These are phyloP conservation scores for Suillus variegatus DNA, from an alignment of 768 basidiomycete genomes.

Conservation along the genomic window DNA sequence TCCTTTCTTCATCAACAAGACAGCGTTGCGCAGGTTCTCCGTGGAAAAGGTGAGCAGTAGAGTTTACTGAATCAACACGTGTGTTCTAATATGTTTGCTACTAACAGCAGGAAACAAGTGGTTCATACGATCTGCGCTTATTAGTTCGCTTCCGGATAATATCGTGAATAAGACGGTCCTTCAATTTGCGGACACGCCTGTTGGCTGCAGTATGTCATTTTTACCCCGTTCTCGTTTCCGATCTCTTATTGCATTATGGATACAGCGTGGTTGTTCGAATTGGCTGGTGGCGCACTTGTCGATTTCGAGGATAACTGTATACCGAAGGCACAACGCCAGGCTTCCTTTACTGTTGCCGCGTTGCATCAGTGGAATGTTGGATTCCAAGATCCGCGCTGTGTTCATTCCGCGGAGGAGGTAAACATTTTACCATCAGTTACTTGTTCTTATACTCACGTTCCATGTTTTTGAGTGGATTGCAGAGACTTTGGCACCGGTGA, in stretches of 20 bases:
- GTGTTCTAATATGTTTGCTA: background rate
- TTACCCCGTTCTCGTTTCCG: background rate
- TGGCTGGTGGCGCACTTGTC: slow-evolving; percentile 76
- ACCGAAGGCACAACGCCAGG: slow-evolving; percentile 77
- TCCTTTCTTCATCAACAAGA: slow-evolving; percentile 89
- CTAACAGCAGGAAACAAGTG: slow-evolving; percentile 74
- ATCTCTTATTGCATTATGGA: background rate
- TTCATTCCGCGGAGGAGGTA: slow-evolving; percentile 81
- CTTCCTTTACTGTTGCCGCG: slow-evolving; percentile 83
- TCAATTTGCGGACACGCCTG: slow-evolving; percentile 79
- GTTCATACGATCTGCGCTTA: slow-evolving; percentile 87
- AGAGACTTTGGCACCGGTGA: slow-evolving; percentile 67
- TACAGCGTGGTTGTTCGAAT: slow-evolving; percentile 89
- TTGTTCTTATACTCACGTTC: slow-evolving; percentile 12
- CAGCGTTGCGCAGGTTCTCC: slow-evolving; percentile 86
- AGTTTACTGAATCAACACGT: background rate
- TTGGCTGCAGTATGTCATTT: slow-evolving; percentile 80
- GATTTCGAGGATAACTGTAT: slow-evolving; percentile 76
- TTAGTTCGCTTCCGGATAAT: slow-evolving; percentile 84
- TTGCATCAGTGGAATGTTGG: slow-evolving; percentile 93
- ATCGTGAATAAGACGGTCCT: slow-evolving; percentile 81
- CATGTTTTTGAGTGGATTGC: slow-evolving; percentile 67
- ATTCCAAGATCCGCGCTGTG: slow-evolving; percentile 77
- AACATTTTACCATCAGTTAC: slow-evolving; percentile 18
- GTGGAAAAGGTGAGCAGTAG: slow-evolving; percentile 66